A percentile compares a stretch with the other conserved stretches of the same genome.
These are phyloP conservation scores for Colletotrichum theobromicola DNA, from an alignment of 2,329 filamentous ascomycete species.

Conservation along the genomic window DNA sequence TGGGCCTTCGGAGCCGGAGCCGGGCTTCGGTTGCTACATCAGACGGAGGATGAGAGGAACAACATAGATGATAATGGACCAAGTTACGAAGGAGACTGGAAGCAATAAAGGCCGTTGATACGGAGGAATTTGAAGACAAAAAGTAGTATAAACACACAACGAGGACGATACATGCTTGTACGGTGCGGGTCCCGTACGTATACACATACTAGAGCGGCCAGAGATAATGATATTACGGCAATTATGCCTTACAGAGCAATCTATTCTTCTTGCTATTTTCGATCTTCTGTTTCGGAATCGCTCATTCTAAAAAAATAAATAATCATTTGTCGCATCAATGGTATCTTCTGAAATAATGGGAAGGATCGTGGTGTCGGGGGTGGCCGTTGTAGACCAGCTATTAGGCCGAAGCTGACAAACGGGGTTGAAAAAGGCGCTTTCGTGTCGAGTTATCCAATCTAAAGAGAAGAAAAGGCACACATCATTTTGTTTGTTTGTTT, in stretches of 20 bases:
- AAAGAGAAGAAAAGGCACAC: neutral
- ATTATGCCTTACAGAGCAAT: neutral
- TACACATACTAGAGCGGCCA: neutral
- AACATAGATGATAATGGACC: too few relatives aligned
- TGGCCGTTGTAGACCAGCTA: neutral
- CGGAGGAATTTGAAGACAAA: neutral
- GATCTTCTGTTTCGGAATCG: neutral
- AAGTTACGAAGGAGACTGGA: too few relatives aligned
- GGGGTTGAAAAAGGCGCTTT: neutral
- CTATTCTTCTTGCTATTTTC: neutral
- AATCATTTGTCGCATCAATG: neutral
- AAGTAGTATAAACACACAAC: neutral
- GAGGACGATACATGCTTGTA: neutral
- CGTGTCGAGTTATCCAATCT: neutral
- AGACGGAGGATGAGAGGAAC: neutral
- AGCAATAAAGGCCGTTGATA: neutral
- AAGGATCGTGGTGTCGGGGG: neutral
- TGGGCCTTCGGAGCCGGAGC: neutral
- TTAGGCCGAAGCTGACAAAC: neutral
- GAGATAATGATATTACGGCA: neutral
- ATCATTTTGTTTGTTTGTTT: neutral
- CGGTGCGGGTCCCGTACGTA: neutral
- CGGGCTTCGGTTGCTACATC: neutral
- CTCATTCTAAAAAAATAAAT: neutral
- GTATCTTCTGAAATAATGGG: conserved; percentile 1